Evolutionary conservation across 306 rosid species (phyloP), one percentile per base, ranked within the genome.

Genomic region (Canavalia ensiformis): DNA sequence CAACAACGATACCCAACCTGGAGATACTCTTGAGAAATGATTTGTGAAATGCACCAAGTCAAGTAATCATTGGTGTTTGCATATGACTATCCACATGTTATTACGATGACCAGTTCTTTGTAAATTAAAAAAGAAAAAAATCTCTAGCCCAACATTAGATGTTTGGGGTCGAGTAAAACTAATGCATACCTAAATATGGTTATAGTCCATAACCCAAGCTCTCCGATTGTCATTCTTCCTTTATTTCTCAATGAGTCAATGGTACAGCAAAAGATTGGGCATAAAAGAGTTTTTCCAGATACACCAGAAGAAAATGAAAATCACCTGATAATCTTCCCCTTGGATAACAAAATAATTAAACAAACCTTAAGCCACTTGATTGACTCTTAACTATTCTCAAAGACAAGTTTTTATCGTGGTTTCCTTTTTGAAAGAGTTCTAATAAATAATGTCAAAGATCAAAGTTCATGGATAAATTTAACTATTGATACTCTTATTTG

Each of bases 1-100:
- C 86, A 93, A 91, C 81, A 87, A 84, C 84, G 90, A 92, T 39
- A 78, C 85, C 47, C 88, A 70, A 50, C 82, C 91, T 62, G 87
- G 85, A 73, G 88, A 88, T 70, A 77, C 64, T 47, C 86, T 79
- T 39, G 85, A 79, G 60, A 71, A 84, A 75, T 84, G 63, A 46
- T 42, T 59, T 76, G 47, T 51, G 11, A 54, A 31, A 58, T 69
- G 46, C 34, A 71, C 12, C 76, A 84, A 54, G 35, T 68, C 52
- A 37, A 62, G 54, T 29, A 72, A 73, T 10, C 18, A 49, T 73
- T 8, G 44, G 35, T 64, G 58, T 78, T 62, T 83, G 75, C 68
- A 46, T 68, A 31, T 50, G 74, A 68, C 67, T 60, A 10, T 57
- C 4, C 8, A 37, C 25, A 82, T 75, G 29, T 68, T 18, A n/a